A percentile compares a stretch with the other conserved stretches of the same genome.
Evolutionary conservation across 306 rosid genomes (phyloP).

Genomic region (Cicer chorassanicum): DNA sequence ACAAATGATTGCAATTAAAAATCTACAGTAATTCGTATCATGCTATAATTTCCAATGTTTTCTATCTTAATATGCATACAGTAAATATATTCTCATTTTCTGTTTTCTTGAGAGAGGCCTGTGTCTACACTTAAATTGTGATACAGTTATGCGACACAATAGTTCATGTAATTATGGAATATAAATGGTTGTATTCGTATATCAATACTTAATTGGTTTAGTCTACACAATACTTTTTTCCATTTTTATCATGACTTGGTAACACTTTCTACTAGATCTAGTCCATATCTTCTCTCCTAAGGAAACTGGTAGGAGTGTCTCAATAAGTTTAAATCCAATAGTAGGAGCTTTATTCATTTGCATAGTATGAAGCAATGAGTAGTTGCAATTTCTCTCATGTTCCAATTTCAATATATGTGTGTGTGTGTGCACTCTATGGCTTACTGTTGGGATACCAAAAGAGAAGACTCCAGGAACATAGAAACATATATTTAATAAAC

Average conservation of each 20-base stretch:
- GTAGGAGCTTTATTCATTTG: slow-evolving; percentile 29
- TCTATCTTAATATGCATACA: slow-evolving; percentile 6
- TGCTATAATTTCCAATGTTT: slow-evolving; percentile 7
- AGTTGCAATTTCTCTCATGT: slow-evolving; percentile 24
- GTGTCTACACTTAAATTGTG: background rate
- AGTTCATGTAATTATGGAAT: background rate
- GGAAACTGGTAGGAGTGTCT: slow-evolving; percentile 18
- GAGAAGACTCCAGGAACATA: background rate
- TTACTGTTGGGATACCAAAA: background rate
- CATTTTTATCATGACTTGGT: background rate
- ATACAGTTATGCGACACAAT: background rate
- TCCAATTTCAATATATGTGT: background rate
- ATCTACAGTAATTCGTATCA: slow-evolving; percentile 16
- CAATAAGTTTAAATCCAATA: slow-evolving; percentile 16
- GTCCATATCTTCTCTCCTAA: background rate
- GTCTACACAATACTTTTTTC: background rate
- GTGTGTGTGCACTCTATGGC: background rate
- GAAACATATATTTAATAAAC: background rate
- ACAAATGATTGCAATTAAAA: slow-evolving; percentile 20
- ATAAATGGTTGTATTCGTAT: slow-evolving; percentile 4
- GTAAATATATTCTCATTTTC: background rate
- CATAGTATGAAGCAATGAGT: background rate
- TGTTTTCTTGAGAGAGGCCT: slow-evolving; percentile 13
- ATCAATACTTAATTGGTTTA: background rate
- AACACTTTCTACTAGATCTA: slow-evolving; percentile 16